Conservation (phyloP, 805 yeast species). For the Candida awuae region DNA sequence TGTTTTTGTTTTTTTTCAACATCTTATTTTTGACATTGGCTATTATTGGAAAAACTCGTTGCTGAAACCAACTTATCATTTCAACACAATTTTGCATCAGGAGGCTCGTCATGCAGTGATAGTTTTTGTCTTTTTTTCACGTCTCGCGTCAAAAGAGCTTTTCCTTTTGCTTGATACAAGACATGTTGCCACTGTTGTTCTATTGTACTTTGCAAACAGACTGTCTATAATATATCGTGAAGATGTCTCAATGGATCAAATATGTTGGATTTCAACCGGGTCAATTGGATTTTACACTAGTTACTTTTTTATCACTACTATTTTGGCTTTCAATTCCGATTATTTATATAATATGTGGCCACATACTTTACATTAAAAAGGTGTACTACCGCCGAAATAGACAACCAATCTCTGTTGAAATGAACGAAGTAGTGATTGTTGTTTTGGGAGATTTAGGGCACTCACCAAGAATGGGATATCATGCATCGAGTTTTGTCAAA, state of each 20-base stretch:
- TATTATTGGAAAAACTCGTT: too few species aligned
- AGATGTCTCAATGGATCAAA: constrained; percentile 15
- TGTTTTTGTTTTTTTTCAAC: too few species aligned
- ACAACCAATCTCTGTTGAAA: constrained; percentile 11
- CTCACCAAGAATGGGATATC: constrained; percentile 92
- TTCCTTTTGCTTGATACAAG: too few species aligned
- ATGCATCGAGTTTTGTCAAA: constrained; percentile 68
- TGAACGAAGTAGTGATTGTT: constrained; percentile 59
- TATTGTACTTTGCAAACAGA: too few species aligned
- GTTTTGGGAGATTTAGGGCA: constrained; percentile 93
- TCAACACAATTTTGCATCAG: too few species aligned
- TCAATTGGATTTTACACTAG: constrained; percentile 25
- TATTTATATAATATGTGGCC: constrained; percentile 36
- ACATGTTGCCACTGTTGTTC: too few species aligned
- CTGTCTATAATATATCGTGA: too few species aligned
- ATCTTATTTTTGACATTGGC: too few species aligned
- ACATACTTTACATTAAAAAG: constrained; percentile 20
- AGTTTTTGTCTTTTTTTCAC: too few species aligned
- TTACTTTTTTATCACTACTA: constrained; percentile 38
- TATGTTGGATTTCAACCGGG: constrained; percentile 20
- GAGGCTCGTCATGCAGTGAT: too few species aligned
- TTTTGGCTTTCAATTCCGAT: constrained; percentile 42
- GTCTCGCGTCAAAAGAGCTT: too few species aligned
- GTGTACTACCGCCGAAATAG: constrained; percentile 10
- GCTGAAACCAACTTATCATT: too few species aligned